Conservation (phyloP, 2,329 filamentous ascomycete genomes). For the Ilyonectria destructans region DNA sequence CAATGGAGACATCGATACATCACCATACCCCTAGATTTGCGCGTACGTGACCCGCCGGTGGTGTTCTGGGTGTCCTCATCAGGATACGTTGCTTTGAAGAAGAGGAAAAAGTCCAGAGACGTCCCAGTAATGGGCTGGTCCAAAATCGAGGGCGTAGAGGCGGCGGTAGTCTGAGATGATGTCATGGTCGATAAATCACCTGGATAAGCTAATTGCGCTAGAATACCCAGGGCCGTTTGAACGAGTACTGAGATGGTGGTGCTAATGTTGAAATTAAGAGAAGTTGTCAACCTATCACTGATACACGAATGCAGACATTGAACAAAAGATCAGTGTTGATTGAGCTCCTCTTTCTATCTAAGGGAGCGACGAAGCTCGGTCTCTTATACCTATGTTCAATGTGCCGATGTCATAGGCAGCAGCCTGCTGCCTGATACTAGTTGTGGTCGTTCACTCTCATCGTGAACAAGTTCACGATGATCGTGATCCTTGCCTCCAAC, state of each 20-base stretch:
- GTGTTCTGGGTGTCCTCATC: not conserved
- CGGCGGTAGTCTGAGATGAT: not conserved
- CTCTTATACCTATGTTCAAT: no score
- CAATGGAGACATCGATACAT: not conserved
- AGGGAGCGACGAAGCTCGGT: no score
- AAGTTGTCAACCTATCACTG: no score
- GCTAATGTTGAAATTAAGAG: not conserved
- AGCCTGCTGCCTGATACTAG: no score
- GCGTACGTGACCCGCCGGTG: not conserved
- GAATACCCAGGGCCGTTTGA: not conserved
- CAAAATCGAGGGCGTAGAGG: not conserved
- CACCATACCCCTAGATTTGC: slow-evolving; percentile 1
- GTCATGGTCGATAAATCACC: not conserved
- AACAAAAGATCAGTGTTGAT: no score
- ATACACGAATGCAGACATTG: no score
- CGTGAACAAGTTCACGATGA: no score
- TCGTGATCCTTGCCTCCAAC: no score
- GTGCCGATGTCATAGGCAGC: no score
- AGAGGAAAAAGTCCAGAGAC: not conserved
- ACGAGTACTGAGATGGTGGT: slow-evolving; percentile 1
- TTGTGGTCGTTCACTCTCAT: no score
- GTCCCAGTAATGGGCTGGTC: slow-evolving; percentile 1
- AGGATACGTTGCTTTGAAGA: slow-evolving; percentile 2
- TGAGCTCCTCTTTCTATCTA: no score
- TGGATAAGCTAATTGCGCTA: slow-evolving; percentile 1